Conservation (phyloP, 2,329 filamentous ascomycete species). For the Nemania sp. region DNA sequence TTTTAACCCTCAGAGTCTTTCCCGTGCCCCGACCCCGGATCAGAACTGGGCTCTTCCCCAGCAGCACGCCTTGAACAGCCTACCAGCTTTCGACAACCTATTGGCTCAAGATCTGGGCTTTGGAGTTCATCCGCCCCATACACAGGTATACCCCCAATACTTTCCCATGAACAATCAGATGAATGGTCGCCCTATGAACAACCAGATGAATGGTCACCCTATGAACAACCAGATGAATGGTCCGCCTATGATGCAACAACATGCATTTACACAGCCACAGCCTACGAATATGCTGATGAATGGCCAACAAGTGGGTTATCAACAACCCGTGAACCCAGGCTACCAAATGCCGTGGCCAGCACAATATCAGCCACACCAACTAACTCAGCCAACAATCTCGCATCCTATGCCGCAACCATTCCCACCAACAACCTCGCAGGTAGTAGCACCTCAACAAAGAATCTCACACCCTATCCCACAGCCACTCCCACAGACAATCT, state of each 20-base stretch:
- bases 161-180: not conserved
- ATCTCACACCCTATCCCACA: not conserved
- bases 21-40: too few relatives aligned
- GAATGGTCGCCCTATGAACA: not conserved
- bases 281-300: not conserved
- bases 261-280: too few relatives aligned
- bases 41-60: not conserved
- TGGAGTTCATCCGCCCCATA: not conserved
- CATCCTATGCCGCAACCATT: not conserved
- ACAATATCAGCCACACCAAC: not conserved
- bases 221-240: too few relatives aligned
- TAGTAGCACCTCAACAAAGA: not conserved
- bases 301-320: not conserved
- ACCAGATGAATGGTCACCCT: too few relatives aligned
- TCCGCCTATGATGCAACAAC: too few relatives aligned
- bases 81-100: not conserved
- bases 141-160: not conserved
- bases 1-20: not conserved
- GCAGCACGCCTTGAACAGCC: too few relatives aligned
- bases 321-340: not conserved
- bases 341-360: constrained; percentile 1
- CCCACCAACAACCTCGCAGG: not conserved
- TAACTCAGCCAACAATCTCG: not conserved
- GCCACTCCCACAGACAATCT: not conserved
- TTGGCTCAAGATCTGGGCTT: not conserved